Evolutionary conservation across 306 rosid species (phyloP), one percentile per base, ranked within the genome.

Genomic region (Begonia peltatifolia): DNA sequence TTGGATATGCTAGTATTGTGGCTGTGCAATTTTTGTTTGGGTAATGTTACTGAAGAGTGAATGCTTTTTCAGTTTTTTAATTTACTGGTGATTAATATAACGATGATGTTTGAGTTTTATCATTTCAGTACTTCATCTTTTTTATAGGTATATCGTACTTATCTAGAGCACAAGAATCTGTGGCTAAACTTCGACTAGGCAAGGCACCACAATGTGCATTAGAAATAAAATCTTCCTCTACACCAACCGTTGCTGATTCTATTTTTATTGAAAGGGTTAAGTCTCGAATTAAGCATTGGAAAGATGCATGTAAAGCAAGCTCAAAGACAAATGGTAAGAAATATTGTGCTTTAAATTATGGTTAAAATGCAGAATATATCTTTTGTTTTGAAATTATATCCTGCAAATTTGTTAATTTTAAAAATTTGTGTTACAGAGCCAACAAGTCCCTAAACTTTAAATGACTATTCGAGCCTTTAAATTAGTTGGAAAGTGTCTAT

Each of bases 121-220:
- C 20, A 50, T 30, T 15, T 14, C 15, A 42, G 20, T 64, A 36
- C 63, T 55, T 15, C 52, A 48, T 56, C 61, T 23, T 47, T 66
- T 52, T 48, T 49, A 47, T 74, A 90, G 97, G 97, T 47, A 66
- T 90, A 66, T 90, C 97, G 2, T 90, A 85, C 74, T 67, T 85
- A 25, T 90, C 97, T 43, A 78, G 87, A 74, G 85, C 53, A 30
- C 95, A 85, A 65, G 97, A 90, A 69, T 63, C 77, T 1, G 61
- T 61, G 10, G 94, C 90, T 52, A 78, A 71, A 71, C 46, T 48
- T 60, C 74, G 69, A 46, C 69, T 49, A 6, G 81, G 94, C 65
- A 70, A 55, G 69, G 61, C 71, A 35, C 55, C 54, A 9, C 47
- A 77, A 35, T 50, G 70, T 18, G 60, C 50, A 67, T 6, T 17